These are phyloP conservation scores for Pichia membranifaciens DNA, from an alignment of 805 yeast genomes.

Conservation along the genomic window DNA sequence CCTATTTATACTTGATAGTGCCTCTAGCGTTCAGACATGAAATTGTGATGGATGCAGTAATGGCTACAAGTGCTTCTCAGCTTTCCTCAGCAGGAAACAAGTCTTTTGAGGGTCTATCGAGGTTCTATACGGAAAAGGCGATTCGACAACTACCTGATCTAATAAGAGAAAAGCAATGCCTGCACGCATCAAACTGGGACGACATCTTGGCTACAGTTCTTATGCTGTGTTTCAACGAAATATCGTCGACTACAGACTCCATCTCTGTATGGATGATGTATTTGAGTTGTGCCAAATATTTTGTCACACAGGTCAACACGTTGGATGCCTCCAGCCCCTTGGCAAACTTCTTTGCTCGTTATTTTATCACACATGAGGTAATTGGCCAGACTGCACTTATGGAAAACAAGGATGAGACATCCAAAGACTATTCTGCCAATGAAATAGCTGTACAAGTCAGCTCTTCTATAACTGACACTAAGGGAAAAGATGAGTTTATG, in stretches of 20 bases:
- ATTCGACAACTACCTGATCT: conserved; percentile 28
- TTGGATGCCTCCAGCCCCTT: conserved; percentile 20
- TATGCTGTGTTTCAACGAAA: conserved; percentile 37
- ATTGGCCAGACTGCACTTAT: conserved; percentile 38
- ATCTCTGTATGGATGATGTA: conserved; percentile 35
- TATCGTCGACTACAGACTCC: conserved; percentile 34
- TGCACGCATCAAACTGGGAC: conserved; percentile 31
- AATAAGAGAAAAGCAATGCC: conserved; percentile 25
- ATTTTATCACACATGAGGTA: conserved; percentile 37
- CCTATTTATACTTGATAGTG: conserved; percentile 33
- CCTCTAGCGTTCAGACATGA: conserved; percentile 33
- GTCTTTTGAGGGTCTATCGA: conserved; percentile 26
- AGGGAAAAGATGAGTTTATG: neutral
- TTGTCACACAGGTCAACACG: conserved; percentile 27
- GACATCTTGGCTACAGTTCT: conserved; percentile 35
- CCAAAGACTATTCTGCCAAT: neutral
- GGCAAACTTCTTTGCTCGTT: conserved; percentile 33
- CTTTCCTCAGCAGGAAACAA: conserved; percentile 26
- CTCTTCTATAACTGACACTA: neutral
- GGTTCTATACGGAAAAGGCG: conserved; percentile 26
- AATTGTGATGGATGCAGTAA: conserved; percentile 31
- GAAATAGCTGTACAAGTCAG: neutral
- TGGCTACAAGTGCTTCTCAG: conserved; percentile 35
- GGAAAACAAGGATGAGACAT: neutral
- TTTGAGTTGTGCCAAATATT: conserved; percentile 33